Evolutionary conservation across 352 stramenopile genomes (phyloP).

Genomic region (Globisporangium cylindrosporum): DNA sequence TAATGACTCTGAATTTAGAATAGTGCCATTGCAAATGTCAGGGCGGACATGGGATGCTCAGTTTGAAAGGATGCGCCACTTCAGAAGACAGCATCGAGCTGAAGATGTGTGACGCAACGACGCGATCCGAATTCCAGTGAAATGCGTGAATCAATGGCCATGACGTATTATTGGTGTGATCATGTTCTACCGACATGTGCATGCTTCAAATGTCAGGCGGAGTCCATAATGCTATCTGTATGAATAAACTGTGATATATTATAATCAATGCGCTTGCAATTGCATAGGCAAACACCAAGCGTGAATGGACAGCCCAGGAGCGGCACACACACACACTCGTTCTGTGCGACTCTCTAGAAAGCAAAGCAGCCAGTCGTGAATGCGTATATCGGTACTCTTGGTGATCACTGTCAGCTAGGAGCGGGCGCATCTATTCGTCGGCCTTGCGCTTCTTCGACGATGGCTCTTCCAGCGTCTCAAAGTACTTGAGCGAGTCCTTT

Average conservation of each 20-base stretch:
- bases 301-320: background rate
- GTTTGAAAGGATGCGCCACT: background rate
- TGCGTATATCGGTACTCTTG: background rate
- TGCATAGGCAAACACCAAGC: too few relatives aligned
- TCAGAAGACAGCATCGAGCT: background rate
- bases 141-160: background rate
- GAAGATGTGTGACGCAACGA: background rate
- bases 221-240: background rate
- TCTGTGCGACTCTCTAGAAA: background rate
- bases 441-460: constrained; percentile 16
- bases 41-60: constrained; percentile 2
- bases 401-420: background rate
- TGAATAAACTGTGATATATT: background rate
- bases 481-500: constrained; percentile 78
- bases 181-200: too few relatives aligned
- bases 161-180: too few relatives aligned
- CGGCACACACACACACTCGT: background rate
- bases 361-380: background rate
- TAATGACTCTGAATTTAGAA: background rate
- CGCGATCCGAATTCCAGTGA: background rate
- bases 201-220: background rate
- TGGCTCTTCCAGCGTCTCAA: constrained; percentile 37
- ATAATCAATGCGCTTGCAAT: background rate
- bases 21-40: background rate
- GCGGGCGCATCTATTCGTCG: constrained; percentile 4